Evolutionary conservation across 2,329 filamentous ascomycete species (phyloP), one percentile per base, ranked within the genome.

Genomic region (Pseudogymnoascus verrucosus): DNA sequence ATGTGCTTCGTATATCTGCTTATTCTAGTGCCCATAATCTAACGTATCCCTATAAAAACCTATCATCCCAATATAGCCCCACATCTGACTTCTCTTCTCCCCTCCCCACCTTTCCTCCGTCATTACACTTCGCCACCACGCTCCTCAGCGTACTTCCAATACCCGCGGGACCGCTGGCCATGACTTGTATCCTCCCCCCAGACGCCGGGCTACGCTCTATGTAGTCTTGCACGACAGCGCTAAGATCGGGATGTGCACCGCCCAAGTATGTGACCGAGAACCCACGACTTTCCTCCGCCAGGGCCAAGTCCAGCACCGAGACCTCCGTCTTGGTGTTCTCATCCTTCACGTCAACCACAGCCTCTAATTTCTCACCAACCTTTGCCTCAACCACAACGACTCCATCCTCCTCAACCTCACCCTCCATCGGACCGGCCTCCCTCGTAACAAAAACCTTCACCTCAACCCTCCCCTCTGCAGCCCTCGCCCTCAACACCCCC

Each of bases 81-180:
- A 88, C 83, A 69, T 86, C 80, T 59, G 77, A 82, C 39, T 78
- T 77, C 68, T 81, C 80, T 21, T 86, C 77, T 0, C 84, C 83
- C 62, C 73, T 80, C 84, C 83, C 87, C 8, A 87, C 84, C 67
- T 76, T 80, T 0, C 70, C 67, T 0, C 78, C 81, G 6, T 78
- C 78, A 71, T 87, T 88, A 42, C 77, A 78, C 6, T 68, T 69
- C 1, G 84, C 84, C 4, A 88, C 83, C 1, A 79, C 79, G 4
- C 66, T 72, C 26, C 85, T 76, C 64, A 88, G 68, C 62, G 85
- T 83, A n/a, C 76, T 78, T 5, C 86, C 80, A 82, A 89, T 85
- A 1, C 78, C 76, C 0, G 79, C 78, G 1, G 86, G 86, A 0
- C 86, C 85, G 68, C 84, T 88, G 0, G 81, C 84, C 69, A 85